phyloP scores from a whole-genome alignment of 768 basidiomycete genomes.

The Fistulinella prunicolor region DNA sequence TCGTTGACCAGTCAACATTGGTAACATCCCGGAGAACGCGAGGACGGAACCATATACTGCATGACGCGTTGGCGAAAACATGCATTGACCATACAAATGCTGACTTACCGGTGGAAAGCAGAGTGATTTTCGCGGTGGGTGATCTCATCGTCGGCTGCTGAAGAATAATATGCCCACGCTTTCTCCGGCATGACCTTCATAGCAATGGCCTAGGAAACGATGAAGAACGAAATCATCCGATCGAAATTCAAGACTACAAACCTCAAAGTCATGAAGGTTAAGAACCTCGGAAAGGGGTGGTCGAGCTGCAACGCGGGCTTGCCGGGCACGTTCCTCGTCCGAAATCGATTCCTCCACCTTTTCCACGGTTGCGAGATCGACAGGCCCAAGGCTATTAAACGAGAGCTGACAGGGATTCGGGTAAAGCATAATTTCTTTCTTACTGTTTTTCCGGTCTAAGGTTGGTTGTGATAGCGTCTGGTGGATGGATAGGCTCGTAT shows the following conservation, averaged over 20 bases:
- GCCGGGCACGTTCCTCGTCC: slow-evolving; percentile 67
- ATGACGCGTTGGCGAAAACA: not conserved
- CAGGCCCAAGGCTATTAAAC: slow-evolving; percentile 57
- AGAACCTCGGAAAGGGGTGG: slow-evolving; percentile 78
- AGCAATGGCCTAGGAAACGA: slow-evolving; percentile 65
- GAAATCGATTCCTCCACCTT: slow-evolving; percentile 62
- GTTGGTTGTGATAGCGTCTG: slow-evolving; percentile 71
- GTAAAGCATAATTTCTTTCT: slow-evolving; percentile 14
- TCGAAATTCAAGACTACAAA: slow-evolving; percentile 22
- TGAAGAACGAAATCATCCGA: slow-evolving; percentile 8
- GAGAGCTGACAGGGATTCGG: slow-evolving; percentile 1
- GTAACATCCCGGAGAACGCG: slow-evolving; percentile 82
- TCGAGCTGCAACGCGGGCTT: slow-evolving; percentile 55
- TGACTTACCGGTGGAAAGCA: slow-evolving; percentile 77
- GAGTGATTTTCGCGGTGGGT: slow-evolving; percentile 86
- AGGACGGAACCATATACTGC: slow-evolving; percentile 87
- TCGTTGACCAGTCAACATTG: slow-evolving; percentile 81
- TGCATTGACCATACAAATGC: not conserved
- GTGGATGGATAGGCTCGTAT: slow-evolving; percentile 90
- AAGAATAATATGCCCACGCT: slow-evolving; percentile 96
- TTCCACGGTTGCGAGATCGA: slow-evolving; percentile 67
- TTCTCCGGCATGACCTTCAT: slow-evolving; percentile 77
- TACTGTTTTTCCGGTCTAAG: slow-evolving; percentile 85
- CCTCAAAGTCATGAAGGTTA: slow-evolving; percentile 95
- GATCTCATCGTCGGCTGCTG: slow-evolving; percentile 95